A percentile compares a stretch with the other conserved stretches of the same genome.
Conservation (phyloP, 345 rosid species). For the Syzygium aromaticum region DNA sequence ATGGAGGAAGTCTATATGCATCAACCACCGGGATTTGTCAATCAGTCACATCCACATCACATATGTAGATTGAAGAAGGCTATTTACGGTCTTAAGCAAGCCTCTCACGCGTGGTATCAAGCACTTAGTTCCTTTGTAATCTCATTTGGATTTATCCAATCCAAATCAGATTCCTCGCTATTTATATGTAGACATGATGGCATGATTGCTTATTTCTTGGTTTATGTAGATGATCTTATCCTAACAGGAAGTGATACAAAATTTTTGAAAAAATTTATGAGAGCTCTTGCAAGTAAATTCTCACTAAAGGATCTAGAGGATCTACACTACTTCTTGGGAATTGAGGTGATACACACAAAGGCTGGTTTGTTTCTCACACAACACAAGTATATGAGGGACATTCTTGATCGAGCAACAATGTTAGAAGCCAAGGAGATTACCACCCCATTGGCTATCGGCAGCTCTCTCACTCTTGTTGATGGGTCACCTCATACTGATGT, state of each 20-base stretch:
- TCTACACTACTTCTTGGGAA: not conserved
- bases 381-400: not conserved
- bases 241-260: not conserved
- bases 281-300: not conserved
- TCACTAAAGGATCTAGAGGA: not conserved
- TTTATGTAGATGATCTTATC: not conserved
- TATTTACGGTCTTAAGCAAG: not conserved
- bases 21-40: too few species aligned
- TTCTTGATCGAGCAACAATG: not conserved
- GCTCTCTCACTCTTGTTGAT: too few species aligned
- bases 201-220: not conserved
- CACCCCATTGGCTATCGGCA: too few species aligned
- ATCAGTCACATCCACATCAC: not conserved
- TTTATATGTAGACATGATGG: not conserved
- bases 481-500: too few species aligned
- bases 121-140: not conserved
- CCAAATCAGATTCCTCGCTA: not conserved
- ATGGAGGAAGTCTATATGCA: too few species aligned
- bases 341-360: not conserved
- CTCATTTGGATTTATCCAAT: not conserved
- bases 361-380: not conserved
- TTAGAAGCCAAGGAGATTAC: too few species aligned
- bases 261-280: not conserved
- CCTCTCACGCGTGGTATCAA: not conserved
- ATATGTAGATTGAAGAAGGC: not conserved